Percentiles rank a stretch among this genome's conserved stretches.
phyloP scores from a whole-genome alignment of 2,329 filamentous ascomycete species.

The Colletotrichum musicola region DNA sequence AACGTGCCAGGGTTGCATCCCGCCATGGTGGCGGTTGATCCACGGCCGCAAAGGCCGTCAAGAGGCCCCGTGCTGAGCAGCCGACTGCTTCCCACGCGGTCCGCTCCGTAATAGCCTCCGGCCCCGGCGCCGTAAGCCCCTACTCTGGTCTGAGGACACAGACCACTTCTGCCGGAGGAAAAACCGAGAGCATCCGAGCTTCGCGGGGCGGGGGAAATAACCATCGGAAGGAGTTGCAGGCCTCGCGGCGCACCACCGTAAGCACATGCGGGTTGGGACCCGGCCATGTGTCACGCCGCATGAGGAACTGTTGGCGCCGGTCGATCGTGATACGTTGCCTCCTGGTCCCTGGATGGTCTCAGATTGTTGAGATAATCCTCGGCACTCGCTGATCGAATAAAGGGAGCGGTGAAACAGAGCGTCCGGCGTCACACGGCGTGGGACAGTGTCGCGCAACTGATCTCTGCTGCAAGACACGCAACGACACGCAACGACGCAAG shows the following conservation, averaged over 20 bases:
- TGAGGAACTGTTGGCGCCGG: neutral
- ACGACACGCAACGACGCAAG: no score
- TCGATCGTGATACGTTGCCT: neutral
- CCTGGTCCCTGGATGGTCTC: neutral
- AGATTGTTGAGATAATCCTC: neutral
- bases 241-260: neutral
- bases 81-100: conserved; percentile 15
- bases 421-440: neutral
- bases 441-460: neutral
- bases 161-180: conserved; percentile 20
- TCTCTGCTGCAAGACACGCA: neutral
- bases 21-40: conserved; percentile 19
- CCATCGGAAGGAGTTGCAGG: neutral
- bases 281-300: neutral
- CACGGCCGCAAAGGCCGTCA: conserved; percentile 35
- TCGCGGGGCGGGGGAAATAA: neutral
- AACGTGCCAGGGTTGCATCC: conserved; percentile 31
- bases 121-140: conserved; percentile 21
- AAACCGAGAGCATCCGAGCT: conserved; percentile 11
- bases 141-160: conserved; percentile 18
- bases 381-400: neutral
- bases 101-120: conserved; percentile 31
- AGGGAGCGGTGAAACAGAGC: neutral
- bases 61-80: conserved; percentile 25
- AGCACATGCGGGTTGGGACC: neutral